A percentile compares a stretch with the other conserved stretches of the same genome.
phyloP scores from a whole-genome alignment of 306 rosid species.

The Pyrus bretschneideri region DNA sequence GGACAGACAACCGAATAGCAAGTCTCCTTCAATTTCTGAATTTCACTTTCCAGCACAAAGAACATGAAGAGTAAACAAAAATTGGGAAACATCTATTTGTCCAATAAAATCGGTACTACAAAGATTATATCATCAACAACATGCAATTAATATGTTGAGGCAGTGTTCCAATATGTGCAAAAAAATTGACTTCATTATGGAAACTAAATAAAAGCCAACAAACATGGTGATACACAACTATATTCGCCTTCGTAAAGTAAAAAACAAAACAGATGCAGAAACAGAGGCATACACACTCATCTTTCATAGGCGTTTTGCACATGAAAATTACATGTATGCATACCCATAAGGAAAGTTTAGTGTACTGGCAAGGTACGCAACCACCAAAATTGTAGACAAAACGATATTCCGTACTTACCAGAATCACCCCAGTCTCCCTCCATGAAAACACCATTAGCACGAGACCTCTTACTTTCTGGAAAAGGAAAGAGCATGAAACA shows the following conservation, averaged over 20 bases:
- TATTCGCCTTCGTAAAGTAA: not conserved
- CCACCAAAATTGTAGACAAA: slow-evolving; percentile 1
- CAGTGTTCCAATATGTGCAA: not conserved
- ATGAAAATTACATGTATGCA: not conserved
- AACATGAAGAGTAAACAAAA: too few relatives aligned
- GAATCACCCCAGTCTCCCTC: slow-evolving; percentile 46
- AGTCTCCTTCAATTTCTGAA: too few relatives aligned
- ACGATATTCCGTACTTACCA: slow-evolving; percentile 40
- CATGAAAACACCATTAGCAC: slow-evolving; percentile 33
- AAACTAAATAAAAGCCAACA: not conserved
- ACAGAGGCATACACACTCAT: not conserved
- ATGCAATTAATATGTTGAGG: not conserved
- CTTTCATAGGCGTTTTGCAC: not conserved
- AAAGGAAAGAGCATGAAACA: slow-evolving; percentile 2
- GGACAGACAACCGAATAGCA: too few relatives aligned
- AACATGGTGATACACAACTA: not conserved
- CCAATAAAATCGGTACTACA: too few relatives aligned
- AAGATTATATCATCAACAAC: not conserved
- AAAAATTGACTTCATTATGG: not conserved
- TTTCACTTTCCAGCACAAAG: too few relatives aligned
- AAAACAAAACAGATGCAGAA: not conserved
- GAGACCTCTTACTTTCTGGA: slow-evolving; percentile 58
- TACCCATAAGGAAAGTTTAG: not conserved
- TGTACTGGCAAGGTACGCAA: slow-evolving; percentile 2
- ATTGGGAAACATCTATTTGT: too few relatives aligned